Evolutionary conservation across 169 alveolate genomes (phyloP).

Genomic region (Cryptosporidium canis): DNA sequence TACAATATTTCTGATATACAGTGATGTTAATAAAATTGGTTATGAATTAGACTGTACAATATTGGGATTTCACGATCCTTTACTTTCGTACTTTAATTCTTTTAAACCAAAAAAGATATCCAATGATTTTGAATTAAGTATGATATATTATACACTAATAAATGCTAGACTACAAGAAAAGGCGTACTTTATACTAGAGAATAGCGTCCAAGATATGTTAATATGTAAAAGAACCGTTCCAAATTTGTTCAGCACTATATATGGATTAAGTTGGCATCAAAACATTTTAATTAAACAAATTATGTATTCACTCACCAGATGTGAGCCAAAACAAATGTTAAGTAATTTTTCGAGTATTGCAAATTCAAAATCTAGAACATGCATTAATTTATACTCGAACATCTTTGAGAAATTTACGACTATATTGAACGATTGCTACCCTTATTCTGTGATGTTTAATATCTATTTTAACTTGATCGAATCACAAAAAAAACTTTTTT

Average conservation of each 20-base stretch:
- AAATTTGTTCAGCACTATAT: constrained; percentile 2
- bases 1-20: constrained; percentile 13
- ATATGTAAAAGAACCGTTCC: constrained; percentile 9
- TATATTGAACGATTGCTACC: constrained; percentile 7
- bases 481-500: neutral
- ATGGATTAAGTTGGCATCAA: constrained; percentile 63
- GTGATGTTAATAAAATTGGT: constrained; percentile 10
- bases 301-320: constrained; percentile 32
- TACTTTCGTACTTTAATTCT: constrained; percentile 45
- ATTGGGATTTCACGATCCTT: neutral
- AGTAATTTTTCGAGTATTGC: neutral
- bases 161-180: constrained; percentile 46
- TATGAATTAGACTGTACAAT: constrained; percentile 1
- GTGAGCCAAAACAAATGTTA: neutral
- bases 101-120: constrained; percentile 5
- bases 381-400: neutral
- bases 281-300: constrained; percentile 36
- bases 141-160: neutral
- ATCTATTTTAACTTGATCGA: constrained; percentile 13
- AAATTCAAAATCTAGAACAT: neutral
- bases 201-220: neutral
- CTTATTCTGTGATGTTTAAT: constrained; percentile 3
- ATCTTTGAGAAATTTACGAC: constrained; percentile 15
- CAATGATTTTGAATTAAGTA: neutral
- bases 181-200: constrained; percentile 39